Evolutionary conservation across 2,329 filamentous ascomycete genomes (phyloP).

Genomic region (Basipetospora chlamydospora): DNA sequence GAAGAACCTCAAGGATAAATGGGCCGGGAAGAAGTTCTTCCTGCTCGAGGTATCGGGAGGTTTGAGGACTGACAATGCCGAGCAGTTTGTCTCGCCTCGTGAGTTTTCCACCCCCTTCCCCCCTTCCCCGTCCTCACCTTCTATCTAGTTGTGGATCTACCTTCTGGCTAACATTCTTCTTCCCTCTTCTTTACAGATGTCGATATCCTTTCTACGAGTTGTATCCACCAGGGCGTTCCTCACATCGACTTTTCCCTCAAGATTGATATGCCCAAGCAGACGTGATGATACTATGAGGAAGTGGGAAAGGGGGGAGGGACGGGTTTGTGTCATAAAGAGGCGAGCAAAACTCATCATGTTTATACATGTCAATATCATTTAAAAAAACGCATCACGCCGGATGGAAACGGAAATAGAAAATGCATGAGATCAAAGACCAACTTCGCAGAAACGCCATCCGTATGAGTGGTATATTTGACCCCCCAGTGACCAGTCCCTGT

Average conservation of each 20-base stretch:
- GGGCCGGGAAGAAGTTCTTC: conserved; percentile 59
- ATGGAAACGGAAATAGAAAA: too few species aligned
- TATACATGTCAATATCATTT: too few species aligned
- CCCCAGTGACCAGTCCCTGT: too few species aligned
- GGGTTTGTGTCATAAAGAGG: too few species aligned
- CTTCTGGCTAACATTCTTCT: not conserved
- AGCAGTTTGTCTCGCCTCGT: conserved; percentile 63
- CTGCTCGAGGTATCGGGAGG: conserved; percentile 89
- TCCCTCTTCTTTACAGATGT: conserved; percentile 42
- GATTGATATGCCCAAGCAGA: conserved; percentile 30
- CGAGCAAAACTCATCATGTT: too few species aligned
- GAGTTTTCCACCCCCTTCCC: conserved; percentile 16
- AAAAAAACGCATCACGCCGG: too few species aligned
- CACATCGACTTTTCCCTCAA: conserved; percentile 96
- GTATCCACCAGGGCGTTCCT: conserved; percentile 87
- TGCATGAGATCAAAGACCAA: too few species aligned
- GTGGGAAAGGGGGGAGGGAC: too few species aligned
- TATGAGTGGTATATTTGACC: too few species aligned
- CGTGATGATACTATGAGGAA: not conserved
- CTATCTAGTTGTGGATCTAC: not conserved
- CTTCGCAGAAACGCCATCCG: too few species aligned
- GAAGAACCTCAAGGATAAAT: conserved; percentile 60
- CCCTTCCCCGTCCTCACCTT: not conserved
- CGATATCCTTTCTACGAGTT: conserved; percentile 91
- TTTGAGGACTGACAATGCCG: conserved; percentile 71